Conservation (phyloP, 441 rosid genomes). For the Eruca vesicaria region DNA sequence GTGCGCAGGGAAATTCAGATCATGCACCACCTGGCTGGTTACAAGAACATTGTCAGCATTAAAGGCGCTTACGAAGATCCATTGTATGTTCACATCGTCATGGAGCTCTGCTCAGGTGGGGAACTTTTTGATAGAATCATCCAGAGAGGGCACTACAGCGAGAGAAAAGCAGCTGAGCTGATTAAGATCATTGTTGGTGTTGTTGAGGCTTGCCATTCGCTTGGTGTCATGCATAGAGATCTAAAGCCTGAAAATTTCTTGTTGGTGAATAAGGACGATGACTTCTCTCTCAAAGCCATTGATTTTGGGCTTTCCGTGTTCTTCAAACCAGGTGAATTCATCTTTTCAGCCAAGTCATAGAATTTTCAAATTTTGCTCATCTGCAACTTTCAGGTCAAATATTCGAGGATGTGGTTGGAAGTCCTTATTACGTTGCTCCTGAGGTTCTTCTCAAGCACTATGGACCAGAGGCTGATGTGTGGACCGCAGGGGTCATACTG, state of each 20-base stretch:
- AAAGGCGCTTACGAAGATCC: conserved; percentile 95
- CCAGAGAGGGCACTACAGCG: conserved; percentile 91
- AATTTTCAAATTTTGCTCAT: conserved; percentile 3
- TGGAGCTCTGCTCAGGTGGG: conserved; percentile 96
- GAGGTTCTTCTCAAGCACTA: conserved; percentile 92
- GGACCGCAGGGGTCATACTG: conserved; percentile 97
- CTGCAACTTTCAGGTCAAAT: conserved; percentile 59
- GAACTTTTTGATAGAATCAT: conserved; percentile 90
- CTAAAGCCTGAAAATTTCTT: conserved; percentile 93
- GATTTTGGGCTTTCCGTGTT: conserved; percentile 95
- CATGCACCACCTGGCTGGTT: conserved; percentile 98
- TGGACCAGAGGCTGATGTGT: conserved; percentile 95
- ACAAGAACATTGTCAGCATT: conserved; percentile 85
- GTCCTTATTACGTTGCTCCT: conserved; percentile 96
- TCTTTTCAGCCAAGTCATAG: neutral
- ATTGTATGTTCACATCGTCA: conserved; percentile 83
- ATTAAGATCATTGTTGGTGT: conserved; percentile 89
- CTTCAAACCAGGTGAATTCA: conserved; percentile 81
- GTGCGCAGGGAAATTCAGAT: conserved; percentile 95
- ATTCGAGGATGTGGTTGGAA: conserved; percentile 91
- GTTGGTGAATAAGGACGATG: conserved; percentile 91
- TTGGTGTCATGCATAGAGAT: conserved; percentile 97
- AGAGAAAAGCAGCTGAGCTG: conserved; percentile 92
- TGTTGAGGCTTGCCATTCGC: conserved; percentile 92
- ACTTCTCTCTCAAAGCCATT: conserved; percentile 95